These are phyloP conservation scores for Benincasa hispida DNA, from an alignment of 306 rosid genomes.

Conservation along the genomic window DNA sequence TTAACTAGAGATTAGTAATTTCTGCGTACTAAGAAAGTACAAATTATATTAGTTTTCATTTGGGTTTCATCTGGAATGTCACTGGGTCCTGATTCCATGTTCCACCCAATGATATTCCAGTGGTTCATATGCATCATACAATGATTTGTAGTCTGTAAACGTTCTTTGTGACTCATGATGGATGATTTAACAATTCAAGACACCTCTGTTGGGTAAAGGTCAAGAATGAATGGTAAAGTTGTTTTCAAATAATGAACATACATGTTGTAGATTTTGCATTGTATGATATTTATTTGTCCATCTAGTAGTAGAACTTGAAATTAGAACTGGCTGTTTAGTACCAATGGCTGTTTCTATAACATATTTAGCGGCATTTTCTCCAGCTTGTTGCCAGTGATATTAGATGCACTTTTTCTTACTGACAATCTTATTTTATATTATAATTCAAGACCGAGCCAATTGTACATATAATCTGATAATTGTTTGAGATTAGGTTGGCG, in stretches of 20 bases:
- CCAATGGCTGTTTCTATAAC: background rate
- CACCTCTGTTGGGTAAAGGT: background rate
- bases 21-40: background rate
- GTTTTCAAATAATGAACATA: background rate
- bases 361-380: background rate
- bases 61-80: background rate
- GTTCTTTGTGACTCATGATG: background rate
- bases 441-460: background rate
- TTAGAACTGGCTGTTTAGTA: background rate
- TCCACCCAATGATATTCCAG: background rate
- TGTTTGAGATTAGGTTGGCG: slow-evolving; percentile 62
- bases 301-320: background rate
- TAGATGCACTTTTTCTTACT: background rate
- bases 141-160: background rate
- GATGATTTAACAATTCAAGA: background rate
- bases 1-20: background rate
- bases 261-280: background rate
- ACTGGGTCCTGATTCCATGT: background rate
- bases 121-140: background rate
- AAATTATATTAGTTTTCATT: background rate
- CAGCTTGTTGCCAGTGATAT: background rate
- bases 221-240: background rate
- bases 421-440: background rate
- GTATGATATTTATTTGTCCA: background rate
- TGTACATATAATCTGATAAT: background rate